phyloP scores from a whole-genome alignment of 805 yeast species.

The Pichia exigua region DNA sequence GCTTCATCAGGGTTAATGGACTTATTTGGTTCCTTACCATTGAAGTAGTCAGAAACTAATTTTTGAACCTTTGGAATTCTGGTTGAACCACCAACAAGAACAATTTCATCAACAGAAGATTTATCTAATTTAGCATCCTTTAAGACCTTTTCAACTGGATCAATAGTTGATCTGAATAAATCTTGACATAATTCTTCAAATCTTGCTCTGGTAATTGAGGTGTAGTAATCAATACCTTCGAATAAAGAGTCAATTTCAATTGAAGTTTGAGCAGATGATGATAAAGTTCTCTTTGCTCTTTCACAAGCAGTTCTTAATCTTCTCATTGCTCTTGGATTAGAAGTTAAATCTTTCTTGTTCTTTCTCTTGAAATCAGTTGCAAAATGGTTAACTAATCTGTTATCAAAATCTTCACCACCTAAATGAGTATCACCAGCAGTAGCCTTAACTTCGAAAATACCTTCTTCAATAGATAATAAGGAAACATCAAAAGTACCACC shows the following conservation, averaged over 20 bases:
- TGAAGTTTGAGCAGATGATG: slow-evolving; percentile 92
- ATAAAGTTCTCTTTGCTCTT: slow-evolving; percentile 97
- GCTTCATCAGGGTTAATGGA: slow-evolving; percentile 98
- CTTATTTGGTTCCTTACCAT: slow-evolving; percentile 95
- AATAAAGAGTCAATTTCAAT: slow-evolving; percentile 89
- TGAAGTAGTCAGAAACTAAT: slow-evolving; percentile 91
- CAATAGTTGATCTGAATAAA: slow-evolving; percentile 86
- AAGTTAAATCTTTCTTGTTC: slow-evolving; percentile 87
- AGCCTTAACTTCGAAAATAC: slow-evolving; percentile 74
- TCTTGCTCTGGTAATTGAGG: slow-evolving; percentile 94
- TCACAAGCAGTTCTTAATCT: slow-evolving; percentile 98
- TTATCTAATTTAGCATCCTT: slow-evolving; percentile 87
- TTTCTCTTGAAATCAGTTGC: slow-evolving; percentile 95
- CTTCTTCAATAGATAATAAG: slow-evolving; percentile 67
- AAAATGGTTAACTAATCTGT: slow-evolving; percentile 78
- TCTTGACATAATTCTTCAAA: slow-evolving; percentile 95
- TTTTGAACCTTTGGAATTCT: slow-evolving; percentile 97
- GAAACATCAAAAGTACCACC: slow-evolving; percentile 86
- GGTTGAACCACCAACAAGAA: slow-evolving; percentile 95
- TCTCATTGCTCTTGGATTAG: slow-evolving; percentile 95
- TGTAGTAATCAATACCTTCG: slow-evolving; percentile 96
- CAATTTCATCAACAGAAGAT: slow-evolving; percentile 86
- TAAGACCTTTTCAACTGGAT: slow-evolving; percentile 92
- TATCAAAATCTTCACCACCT: slow-evolving; percentile 84
- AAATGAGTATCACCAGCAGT: slow-evolving; percentile 81